These are phyloP conservation scores for Hypoxylon sp. DNA, from an alignment of 2,329 filamentous ascomycete genomes.

Conservation along the genomic window DNA sequence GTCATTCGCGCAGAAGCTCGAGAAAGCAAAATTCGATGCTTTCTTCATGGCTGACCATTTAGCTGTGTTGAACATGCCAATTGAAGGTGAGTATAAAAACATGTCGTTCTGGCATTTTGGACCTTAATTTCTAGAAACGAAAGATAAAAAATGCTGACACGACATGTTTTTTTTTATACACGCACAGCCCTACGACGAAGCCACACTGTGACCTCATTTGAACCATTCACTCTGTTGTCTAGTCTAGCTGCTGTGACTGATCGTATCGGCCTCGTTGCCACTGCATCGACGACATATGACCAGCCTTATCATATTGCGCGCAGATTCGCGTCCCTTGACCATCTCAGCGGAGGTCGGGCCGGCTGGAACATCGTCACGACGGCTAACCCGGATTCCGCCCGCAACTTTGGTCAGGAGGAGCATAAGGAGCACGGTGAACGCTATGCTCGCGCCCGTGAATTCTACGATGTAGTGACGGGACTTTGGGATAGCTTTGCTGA, in stretches of 20 bases:
- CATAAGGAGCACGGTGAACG: constrained; percentile 65
- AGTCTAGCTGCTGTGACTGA: constrained; percentile 65
- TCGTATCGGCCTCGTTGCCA: constrained; percentile 67
- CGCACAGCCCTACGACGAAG: constrained; percentile 65
- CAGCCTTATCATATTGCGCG: constrained; percentile 68
- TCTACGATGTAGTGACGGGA: constrained; percentile 68
- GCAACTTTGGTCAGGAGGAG: constrained; percentile 67
- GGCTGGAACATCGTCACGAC: constrained; percentile 71
- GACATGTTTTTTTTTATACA: too few species aligned
- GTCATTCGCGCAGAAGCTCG: constrained; percentile 68
- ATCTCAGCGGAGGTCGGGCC: constrained; percentile 65
- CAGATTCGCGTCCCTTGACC: constrained; percentile 68
- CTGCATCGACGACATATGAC: constrained; percentile 69
- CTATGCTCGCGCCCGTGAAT: constrained; percentile 67
- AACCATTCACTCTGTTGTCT: constrained; percentile 68
- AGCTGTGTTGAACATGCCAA: constrained; percentile 69
- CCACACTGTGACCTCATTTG: constrained; percentile 71
- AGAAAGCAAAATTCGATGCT: constrained; percentile 69
- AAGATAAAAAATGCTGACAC: too few species aligned
- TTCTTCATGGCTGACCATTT: constrained; percentile 72
- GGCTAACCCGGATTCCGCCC: constrained; percentile 66
- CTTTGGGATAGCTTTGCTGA: constrained; percentile 70
- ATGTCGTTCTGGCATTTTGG: too few species aligned
- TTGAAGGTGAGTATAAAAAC: constrained; percentile 55
- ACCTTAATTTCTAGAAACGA: too few species aligned